Evolutionary conservation across 768 basidiomycete species (phyloP), one percentile per base, ranked within the genome.

Genomic region (Pisolithus sp.): DNA sequence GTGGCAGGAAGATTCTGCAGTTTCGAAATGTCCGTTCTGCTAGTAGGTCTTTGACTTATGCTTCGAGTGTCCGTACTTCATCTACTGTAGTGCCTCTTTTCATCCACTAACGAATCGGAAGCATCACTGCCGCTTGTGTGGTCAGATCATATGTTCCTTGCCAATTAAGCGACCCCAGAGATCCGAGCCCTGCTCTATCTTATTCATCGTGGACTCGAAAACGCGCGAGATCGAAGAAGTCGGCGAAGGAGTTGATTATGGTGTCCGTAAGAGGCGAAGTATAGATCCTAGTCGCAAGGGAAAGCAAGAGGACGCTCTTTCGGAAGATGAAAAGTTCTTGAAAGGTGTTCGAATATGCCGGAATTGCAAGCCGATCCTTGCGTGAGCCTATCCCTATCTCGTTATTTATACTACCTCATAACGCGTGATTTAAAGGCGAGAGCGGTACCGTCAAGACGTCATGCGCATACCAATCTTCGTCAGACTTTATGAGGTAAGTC

Each of bases 41-140:
- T 66, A 62, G 92, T 89, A 66, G 66, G 81, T 54, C 71, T 13
- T 6, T 34, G 38, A 18, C 31, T 39, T 45, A 41, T 42, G 17
- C 7, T 24, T 40, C 28, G 37, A 38, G 10, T 36, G 20, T 46
- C 52, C 30, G 24, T 59, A 41, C 66, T 46, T 17, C 40, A n/a
- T 20, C 36, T 24, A 17, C 38, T 30, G 42, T 51, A 82, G 81
- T 57, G 76, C 79, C 46, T 80, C 86, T 2, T 98, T 98, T 64
- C 89, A 93, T 62, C 81, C 89, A 0, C 70, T 98, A 3, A 90
- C 92, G 1, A 95, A 93, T 58, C 83, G 95, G 13, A 95, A 95
- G 70, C 95, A 98, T 59, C 95, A 98, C 63, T 98, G 95, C 64
- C 84, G 95, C 8, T 73, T 97, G 13, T 98, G 95, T 58, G 95